Evolutionary conservation across 495 filamentous ascomycete genomes (phyloP), one percentile per base, ranked within the genome.

Genomic region (Penicillium arizonense): DNA sequence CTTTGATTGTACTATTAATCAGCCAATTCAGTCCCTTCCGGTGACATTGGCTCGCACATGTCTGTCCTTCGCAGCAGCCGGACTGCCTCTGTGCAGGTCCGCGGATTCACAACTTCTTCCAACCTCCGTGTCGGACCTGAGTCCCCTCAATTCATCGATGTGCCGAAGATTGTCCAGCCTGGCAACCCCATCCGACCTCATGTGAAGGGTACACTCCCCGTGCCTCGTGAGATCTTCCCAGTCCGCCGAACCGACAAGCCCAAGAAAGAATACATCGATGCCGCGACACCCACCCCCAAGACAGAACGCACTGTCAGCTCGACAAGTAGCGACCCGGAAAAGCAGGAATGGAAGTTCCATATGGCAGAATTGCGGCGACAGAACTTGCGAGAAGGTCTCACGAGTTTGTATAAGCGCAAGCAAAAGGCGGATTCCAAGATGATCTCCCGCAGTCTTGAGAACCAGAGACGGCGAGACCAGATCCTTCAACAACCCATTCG

Each of bases 171-270:
- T 14, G 49, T 78, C 6, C 78, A 82, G 60, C 77, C 84, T 3
- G 50, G 65, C 61, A 68, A 71, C 12, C 64, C 68, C 8, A 56
- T 62, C 8, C 77, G 77, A 37, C 73, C 63, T 16, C 71, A 62
- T 50, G 75, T 88, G 52, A 90, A 89, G 72, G 88, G 88, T 64
- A 79, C 80, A 20, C 82, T 92, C 2, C 88, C 88, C 8, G 75
- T 82, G 5, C 89, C 88, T 28, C 79, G 86, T 47, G 73, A 84
- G 45, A 64, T 91, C 46, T 90, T 91, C 64, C 76, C 77, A 0
- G 52, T 58, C 55, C 67, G 71, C 34, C 65, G 68, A 50, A 59
- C 60, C 12, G 72, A 83, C 57, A 85, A 86, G 64, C 73, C 80
- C 28, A 70, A 75, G 32, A 57, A 75, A 32, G 66, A 70, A 52